Conservation (phyloP, 75 land plant species). For the Picea sitchensis region DNA sequence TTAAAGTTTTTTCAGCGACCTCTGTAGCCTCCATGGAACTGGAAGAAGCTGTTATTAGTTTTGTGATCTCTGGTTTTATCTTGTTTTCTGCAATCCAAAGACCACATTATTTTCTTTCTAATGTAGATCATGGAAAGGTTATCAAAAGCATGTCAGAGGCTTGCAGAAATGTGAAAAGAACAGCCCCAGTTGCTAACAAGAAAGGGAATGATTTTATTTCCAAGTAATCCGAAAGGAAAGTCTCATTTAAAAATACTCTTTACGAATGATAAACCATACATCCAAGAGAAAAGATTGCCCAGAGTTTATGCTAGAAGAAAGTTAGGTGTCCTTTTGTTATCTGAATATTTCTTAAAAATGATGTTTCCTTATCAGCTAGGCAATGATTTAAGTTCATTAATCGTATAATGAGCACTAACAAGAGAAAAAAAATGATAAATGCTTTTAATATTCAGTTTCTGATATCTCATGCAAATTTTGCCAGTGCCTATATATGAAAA, state of each 20-base stretch:
- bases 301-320: too few species aligned
- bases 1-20: slow-evolving; percentile 59
- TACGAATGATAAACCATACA: too few species aligned
- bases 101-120: not conserved
- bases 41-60: slow-evolving; percentile 50
- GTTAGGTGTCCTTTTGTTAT: not conserved
- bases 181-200: not conserved
- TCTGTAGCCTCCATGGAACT: slow-evolving; percentile 58
- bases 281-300: not conserved
- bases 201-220: not conserved
- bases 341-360: not conserved
- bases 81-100: slow-evolving; percentile 8
- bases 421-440: not conserved
- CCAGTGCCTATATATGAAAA: too few species aligned
- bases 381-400: not conserved
- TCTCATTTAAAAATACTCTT: too few species aligned
- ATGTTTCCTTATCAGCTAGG: not conserved
- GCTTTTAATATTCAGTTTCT: not conserved
- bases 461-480: not conserved
- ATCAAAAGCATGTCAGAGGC: not conserved
- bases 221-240: not conserved
- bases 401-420: not conserved
- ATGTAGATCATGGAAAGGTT: not conserved
- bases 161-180: not conserved
- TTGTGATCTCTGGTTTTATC: slow-evolving; percentile 58